These are phyloP conservation scores for Aureobasidium leucospermi DNA, from an alignment of 2,329 filamentous ascomycete genomes.

Conservation along the genomic window DNA sequence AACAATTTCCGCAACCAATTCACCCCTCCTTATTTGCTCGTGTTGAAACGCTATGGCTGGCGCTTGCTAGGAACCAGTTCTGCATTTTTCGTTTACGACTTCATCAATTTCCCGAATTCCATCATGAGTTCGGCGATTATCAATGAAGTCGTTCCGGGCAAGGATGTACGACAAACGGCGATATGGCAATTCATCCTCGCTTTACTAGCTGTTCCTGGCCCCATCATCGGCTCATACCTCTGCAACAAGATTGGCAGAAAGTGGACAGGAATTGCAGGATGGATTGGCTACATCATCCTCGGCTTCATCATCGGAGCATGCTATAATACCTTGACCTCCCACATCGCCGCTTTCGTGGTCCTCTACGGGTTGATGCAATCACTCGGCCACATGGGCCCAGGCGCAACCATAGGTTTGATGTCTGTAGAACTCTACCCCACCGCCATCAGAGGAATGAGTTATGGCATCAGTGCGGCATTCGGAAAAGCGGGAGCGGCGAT, in stretches of 20 bases:
- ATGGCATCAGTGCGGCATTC: constrained; percentile 45
- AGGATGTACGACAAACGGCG: constrained; percentile 36
- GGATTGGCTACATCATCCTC: constrained; percentile 44
- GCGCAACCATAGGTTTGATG: constrained; percentile 44
- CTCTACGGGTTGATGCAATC: constrained; percentile 47
- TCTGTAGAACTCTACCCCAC: constrained; percentile 47
- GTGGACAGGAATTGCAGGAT: constrained; percentile 45
- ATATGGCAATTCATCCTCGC: constrained; percentile 42
- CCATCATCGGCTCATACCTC: constrained; percentile 42
- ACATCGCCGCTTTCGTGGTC: constrained; percentile 44
- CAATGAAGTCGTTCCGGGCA: constrained; percentile 28
- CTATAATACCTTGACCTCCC: constrained; percentile 42
- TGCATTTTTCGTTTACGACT: constrained; percentile 46
- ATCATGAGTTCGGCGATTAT: constrained; percentile 40
- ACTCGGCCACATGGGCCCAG: constrained; percentile 44
- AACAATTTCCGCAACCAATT: constrained; percentile 39
- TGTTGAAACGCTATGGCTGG: constrained; percentile 41
- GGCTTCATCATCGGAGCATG: constrained; percentile 46
- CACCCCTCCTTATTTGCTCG: constrained; percentile 39
- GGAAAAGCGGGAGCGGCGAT: constrained; percentile 47
- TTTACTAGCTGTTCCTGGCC: constrained; percentile 41
- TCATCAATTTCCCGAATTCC: constrained; percentile 39
- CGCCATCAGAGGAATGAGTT: constrained; percentile 45
- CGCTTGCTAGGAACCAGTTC: constrained; percentile 31
- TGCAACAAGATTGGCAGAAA: constrained; percentile 43